A percentile compares a stretch with the other conserved stretches of the same genome.
phyloP scores from a whole-genome alignment of 1,139 yeast genomes.

The Blastobotrys illinoisensis region DNA sequence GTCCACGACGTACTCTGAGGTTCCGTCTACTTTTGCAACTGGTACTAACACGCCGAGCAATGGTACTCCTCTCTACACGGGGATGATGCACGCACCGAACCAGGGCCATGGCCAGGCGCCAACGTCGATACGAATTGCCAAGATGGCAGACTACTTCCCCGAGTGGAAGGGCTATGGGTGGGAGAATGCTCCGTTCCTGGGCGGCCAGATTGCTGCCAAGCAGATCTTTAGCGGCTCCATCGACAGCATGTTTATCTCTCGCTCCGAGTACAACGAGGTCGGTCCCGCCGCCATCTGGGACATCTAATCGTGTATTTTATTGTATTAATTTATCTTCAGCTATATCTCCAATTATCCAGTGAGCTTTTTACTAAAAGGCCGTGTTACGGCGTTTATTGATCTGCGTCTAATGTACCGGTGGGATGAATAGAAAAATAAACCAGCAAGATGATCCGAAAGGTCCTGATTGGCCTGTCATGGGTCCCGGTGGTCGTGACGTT shows the following conservation, averaged over 20 bases:
- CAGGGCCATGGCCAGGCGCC: slow-evolving; percentile 62
- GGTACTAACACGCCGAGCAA: slow-evolving; percentile 32
- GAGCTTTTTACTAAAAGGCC: too few species aligned
- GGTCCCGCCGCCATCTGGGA: slow-evolving; percentile 70
- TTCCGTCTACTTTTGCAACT: slow-evolving; percentile 35
- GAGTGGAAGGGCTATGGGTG: slow-evolving; percentile 89
- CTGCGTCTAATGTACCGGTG: too few species aligned
- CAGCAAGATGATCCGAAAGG: background rate
- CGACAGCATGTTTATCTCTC: slow-evolving; percentile 64
- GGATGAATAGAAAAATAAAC: slow-evolving; percentile 1
- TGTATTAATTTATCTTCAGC: background rate
- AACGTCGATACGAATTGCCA: slow-evolving; percentile 58
- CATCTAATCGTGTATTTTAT: slow-evolving; percentile 20
- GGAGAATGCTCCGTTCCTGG: slow-evolving; percentile 73
- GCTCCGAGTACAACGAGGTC: slow-evolving; percentile 66
- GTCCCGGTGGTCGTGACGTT: slow-evolving; percentile 70
- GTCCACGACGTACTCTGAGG: slow-evolving; percentile 34
- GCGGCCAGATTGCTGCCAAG: slow-evolving; percentile 83
- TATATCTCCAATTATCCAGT: too few species aligned
- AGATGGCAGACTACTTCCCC: slow-evolving; percentile 86
- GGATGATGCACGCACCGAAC: slow-evolving; percentile 20
- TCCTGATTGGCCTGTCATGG: slow-evolving; percentile 44
- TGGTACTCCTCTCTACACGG: slow-evolving; percentile 26
- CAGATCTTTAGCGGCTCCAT: slow-evolving; percentile 60
- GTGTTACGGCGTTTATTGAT: too few species aligned